Evolutionary conservation across 495 filamentous ascomycete species (phyloP).

Genomic region (Bacidia rubella): DNA sequence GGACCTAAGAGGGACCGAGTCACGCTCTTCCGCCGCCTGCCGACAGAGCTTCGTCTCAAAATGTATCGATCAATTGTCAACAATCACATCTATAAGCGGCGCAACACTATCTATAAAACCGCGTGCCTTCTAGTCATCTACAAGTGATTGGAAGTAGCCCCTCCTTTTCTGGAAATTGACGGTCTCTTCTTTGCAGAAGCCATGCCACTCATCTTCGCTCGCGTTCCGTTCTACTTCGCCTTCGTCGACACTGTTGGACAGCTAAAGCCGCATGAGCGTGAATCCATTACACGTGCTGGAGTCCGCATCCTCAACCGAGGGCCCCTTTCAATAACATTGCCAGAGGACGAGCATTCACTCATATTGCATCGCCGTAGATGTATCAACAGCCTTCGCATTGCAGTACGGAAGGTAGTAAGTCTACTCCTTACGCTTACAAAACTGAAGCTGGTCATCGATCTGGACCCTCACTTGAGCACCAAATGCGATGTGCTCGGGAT

Average conservation of each 20-base stretch:
- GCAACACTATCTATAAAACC: no score
- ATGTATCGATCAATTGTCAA: no score
- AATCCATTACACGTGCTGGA: not conserved
- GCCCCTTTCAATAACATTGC: not conserved
- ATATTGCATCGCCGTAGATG: not conserved
- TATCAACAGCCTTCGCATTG: not conserved
- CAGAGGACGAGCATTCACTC: not conserved
- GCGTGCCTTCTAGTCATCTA: no score
- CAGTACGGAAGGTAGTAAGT: not conserved
- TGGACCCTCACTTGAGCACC: not conserved
- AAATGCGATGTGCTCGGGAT: not conserved
- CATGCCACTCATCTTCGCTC: not conserved
- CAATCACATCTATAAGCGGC: no score
- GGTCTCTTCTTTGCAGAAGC: not conserved
- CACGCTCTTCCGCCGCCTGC: no score
- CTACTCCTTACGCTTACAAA: not conserved
- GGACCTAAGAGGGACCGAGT: no score
- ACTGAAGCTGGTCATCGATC: not conserved
- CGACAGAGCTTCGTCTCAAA: no score
- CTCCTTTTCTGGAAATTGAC: not conserved
- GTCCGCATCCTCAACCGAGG: not conserved
- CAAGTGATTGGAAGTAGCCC: no score
- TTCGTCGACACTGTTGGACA: not conserved
- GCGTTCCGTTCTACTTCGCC: not conserved
- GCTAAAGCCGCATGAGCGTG: not conserved